Evolutionary conservation across 345 rosid species (phyloP).

Genomic region (Melaleuca alternifolia): DNA sequence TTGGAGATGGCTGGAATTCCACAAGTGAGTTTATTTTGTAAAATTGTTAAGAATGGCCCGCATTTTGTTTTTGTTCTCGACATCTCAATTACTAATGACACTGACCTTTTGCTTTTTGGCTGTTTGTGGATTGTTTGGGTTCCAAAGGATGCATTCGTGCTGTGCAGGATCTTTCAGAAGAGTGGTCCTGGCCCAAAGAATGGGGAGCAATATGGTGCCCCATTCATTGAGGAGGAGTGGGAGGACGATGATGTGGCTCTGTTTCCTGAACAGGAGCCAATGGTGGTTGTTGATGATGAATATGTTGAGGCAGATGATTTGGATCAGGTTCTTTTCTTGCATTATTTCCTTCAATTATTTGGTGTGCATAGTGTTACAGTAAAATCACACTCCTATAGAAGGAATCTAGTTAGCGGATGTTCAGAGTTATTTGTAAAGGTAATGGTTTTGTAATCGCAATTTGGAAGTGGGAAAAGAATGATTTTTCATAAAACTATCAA

Average conservation of each 20-base stretch:
- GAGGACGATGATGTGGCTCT: slow-evolving; percentile 48
- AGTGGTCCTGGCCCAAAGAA: slow-evolving; percentile 97
- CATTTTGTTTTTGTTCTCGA: not conserved
- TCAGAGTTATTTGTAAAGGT: not conserved
- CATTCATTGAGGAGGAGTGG: slow-evolving; percentile 95
- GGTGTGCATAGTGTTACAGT: not conserved
- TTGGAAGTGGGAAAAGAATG: not conserved
- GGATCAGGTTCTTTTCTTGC: slow-evolving; percentile 41
- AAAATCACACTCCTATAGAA: not conserved
- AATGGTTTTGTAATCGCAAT: not conserved
- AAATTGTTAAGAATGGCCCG: not conserved
- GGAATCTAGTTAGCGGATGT: not conserved
- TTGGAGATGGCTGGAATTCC: slow-evolving; percentile 42
- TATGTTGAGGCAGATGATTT: slow-evolving; percentile 38
- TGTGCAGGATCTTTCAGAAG: slow-evolving; percentile 88
- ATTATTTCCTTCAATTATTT: not conserved
- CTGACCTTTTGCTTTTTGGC: slow-evolving; percentile 3
- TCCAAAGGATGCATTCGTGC: slow-evolving; percentile 70
- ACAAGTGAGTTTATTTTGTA: slow-evolving; percentile 38
- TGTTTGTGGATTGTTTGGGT: not conserved
- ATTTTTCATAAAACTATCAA: not conserved
- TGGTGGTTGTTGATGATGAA: slow-evolving; percentile 28
- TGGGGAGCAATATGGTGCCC: slow-evolving; percentile 97
- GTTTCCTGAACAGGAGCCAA: slow-evolving; percentile 35
- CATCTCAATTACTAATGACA: not conserved